phyloP scores from a whole-genome alignment of 1,139 yeast species.

The Meyerozyma sp. region DNA sequence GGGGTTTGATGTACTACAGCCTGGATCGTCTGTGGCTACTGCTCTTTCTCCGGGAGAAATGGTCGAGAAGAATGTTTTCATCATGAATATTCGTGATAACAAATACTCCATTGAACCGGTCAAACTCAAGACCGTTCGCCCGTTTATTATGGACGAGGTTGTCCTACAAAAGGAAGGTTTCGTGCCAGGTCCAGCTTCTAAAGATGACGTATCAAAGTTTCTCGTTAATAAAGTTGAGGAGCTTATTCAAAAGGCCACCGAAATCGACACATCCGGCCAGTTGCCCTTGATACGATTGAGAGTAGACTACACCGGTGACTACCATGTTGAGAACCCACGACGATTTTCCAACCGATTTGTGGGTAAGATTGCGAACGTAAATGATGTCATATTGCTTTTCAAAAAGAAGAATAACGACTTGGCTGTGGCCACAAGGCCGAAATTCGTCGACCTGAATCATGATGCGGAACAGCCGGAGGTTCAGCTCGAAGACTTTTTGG shows the following conservation, averaged over 20 bases:
- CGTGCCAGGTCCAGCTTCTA: slow-evolving; percentile 59
- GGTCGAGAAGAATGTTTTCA: slow-evolving; percentile 65
- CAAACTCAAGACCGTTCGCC: slow-evolving; percentile 69
- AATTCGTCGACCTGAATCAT: slow-evolving; percentile 18
- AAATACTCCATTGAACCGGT: slow-evolving; percentile 62
- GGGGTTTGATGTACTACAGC: slow-evolving; percentile 78
- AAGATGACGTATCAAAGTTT: slow-evolving; percentile 56
- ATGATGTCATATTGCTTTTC: slow-evolving; percentile 74
- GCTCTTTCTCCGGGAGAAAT: slow-evolving; percentile 85
- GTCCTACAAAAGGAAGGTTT: slow-evolving; percentile 50
- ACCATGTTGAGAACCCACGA: slow-evolving; percentile 85
- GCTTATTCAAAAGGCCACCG: slow-evolving; percentile 56
- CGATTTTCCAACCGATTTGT: slow-evolving; percentile 87
- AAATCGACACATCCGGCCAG: slow-evolving; percentile 30
- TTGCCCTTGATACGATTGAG: slow-evolving; percentile 76
- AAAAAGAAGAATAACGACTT: slow-evolving; percentile 24
- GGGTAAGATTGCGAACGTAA: slow-evolving; percentile 84
- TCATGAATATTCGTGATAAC: slow-evolving; percentile 57
- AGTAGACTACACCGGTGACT: slow-evolving; percentile 88
- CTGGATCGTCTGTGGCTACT: slow-evolving; percentile 94
- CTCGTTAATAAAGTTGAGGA: slow-evolving; percentile 60
- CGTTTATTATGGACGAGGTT: slow-evolving; percentile 71
- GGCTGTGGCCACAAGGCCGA: slow-evolving; percentile 6
- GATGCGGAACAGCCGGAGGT: slow-evolving; percentile 19
- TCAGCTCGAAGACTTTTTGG: slow-evolving; percentile 56